Conservation (phyloP, 2,329 filamentous ascomycete species). For the Exophiala viscosa region DNA sequence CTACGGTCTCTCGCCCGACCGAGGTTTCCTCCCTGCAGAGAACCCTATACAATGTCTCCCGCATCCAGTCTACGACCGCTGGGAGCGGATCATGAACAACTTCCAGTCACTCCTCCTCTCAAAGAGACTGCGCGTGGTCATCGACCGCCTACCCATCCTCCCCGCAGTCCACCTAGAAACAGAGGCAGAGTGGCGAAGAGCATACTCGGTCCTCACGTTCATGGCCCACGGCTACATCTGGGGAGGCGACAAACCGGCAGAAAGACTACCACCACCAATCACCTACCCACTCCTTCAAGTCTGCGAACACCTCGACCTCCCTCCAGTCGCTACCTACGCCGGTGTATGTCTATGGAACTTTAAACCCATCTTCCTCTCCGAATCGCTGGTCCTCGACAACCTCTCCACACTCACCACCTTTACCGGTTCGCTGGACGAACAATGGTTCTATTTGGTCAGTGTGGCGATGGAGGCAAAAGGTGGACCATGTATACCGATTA, state of each 20-base stretch:
- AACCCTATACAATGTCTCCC: conserved; percentile 75
- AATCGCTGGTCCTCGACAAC: conserved; percentile 82
- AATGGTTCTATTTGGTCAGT: conserved; percentile 96
- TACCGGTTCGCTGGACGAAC: conserved; percentile 91
- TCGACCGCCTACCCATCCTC: conserved; percentile 78
- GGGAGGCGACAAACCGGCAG: conserved; percentile 71
- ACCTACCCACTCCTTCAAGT: conserved; percentile 77
- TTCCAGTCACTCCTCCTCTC: conserved; percentile 83
- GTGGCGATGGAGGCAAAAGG: conserved; percentile 93
- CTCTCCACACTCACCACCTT: conserved; percentile 84
- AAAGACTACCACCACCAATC: conserved; percentile 73
- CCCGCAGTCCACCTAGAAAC: conserved; percentile 76
- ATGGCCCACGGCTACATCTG: conserved; percentile 85
- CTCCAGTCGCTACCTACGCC: conserved; percentile 90
- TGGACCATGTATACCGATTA: conserved; percentile 78
- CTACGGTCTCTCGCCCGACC: conserved; percentile 62
- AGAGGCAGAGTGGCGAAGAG: conserved; percentile 86
- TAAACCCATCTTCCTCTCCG: conserved; percentile 81
- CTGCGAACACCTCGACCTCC: conserved; percentile 75
- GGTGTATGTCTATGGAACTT: conserved; percentile 95
- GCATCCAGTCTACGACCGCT: conserved; percentile 89
- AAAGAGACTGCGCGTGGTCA: conserved; percentile 72
- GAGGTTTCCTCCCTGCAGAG: conserved; percentile 84
- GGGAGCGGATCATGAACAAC: conserved; percentile 83
- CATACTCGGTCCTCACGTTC: conserved; percentile 74